Conservation (phyloP, 2,329 filamentous ascomycete species). For the Talaromyces sp. region DNA sequence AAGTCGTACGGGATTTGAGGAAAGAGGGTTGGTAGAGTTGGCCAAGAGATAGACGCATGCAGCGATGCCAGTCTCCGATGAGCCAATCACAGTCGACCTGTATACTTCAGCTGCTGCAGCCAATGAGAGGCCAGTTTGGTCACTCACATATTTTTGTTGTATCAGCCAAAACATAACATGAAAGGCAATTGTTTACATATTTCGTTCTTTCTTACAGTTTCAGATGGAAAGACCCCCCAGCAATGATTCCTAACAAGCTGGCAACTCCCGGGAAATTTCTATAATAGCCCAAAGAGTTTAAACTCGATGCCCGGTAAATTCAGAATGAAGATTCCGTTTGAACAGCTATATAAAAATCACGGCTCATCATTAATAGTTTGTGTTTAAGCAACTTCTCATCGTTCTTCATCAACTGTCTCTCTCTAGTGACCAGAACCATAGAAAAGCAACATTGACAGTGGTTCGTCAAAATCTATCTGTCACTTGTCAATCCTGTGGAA, state of each 20-base stretch:
- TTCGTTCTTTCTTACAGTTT: neutral
- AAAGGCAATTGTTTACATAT: neutral
- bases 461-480: neutral
- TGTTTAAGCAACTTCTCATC: neutral
- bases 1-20: neutral
- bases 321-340: neutral
- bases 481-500: neutral
- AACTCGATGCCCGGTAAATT: neutral
- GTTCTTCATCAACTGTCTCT: neutral
- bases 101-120: neutral
- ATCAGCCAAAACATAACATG: neutral
- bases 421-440: neutral
- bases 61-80: neutral
- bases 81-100: neutral
- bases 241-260: neutral
- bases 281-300: neutral
- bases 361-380: neutral
- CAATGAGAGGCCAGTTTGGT: neutral
- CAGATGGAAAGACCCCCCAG: no score
- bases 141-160: neutral
- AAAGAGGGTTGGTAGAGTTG: neutral
- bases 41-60: neutral
- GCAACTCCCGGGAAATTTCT: neutral
- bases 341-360: neutral
- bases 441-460: neutral